Conservation (phyloP, 2,329 filamentous ascomycete species). For the Fusarium albosuccineum region DNA sequence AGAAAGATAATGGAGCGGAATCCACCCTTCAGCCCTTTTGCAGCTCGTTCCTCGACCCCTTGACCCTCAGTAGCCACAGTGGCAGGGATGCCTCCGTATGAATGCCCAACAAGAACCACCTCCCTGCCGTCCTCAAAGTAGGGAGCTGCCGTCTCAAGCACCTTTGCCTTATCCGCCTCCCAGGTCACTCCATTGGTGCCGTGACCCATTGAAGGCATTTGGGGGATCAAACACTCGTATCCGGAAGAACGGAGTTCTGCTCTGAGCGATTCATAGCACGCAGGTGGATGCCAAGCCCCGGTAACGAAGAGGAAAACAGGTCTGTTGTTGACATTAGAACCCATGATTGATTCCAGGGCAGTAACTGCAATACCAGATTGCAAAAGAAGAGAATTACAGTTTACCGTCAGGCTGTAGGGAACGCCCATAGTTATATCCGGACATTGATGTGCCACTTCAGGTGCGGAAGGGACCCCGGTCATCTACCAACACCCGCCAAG, state of each 20-base stretch:
- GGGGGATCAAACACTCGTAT: constrained; percentile 14
- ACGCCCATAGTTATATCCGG: constrained; percentile 1
- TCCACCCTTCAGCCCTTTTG: constrained; percentile 5
- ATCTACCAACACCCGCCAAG: no score
- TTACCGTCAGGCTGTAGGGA: not conserved
- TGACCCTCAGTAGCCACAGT: constrained; percentile 13
- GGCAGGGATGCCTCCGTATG: constrained; percentile 25
- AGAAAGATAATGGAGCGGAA: constrained; percentile 20
- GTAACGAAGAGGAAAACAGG: constrained; percentile 24
- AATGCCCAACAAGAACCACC: constrained; percentile 23
- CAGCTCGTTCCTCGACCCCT: constrained; percentile 6
- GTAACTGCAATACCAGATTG: not conserved
- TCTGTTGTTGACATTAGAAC: not conserved
- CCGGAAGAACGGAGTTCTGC: not conserved
- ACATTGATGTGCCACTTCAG: not conserved
- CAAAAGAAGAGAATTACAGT: not conserved
- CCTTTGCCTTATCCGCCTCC: constrained; percentile 19
- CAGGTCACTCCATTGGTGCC: constrained; percentile 18
- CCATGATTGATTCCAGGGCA: not conserved
- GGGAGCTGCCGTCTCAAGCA: constrained; percentile 3
- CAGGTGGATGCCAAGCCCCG: constrained; percentile 27
- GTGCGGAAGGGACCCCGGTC: no score
- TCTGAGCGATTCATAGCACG: constrained; percentile 19
- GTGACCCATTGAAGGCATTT: constrained; percentile 3
- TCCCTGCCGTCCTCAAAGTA: constrained; percentile 4